Conservation (phyloP, 495 filamentous ascomycete species). For the Parathielavia hyrcaniae region DNA sequence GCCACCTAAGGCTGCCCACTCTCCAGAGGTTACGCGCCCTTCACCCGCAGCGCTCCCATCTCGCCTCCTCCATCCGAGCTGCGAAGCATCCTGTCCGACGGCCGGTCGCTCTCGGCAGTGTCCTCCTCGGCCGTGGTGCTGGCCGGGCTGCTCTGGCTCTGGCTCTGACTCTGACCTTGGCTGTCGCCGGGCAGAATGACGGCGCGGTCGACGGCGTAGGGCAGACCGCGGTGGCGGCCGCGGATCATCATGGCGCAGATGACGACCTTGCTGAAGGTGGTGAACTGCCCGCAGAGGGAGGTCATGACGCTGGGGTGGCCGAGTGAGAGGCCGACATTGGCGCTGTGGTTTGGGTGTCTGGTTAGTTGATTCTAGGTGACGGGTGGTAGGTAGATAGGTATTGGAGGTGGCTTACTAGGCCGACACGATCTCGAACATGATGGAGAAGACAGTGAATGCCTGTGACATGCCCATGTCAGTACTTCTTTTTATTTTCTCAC, state of each 20-base stretch:
- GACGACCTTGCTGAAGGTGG: slow-evolving; percentile 68
- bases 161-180: neutral
- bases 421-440: slow-evolving; percentile 82
- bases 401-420: slow-evolving; percentile 49
- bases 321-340: slow-evolving; percentile 78
- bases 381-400: neutral
- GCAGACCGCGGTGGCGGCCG: slow-evolving; percentile 85
- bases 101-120: too few species aligned
- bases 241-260: slow-evolving; percentile 89
- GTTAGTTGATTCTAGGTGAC: neutral
- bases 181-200: slow-evolving; percentile 70
- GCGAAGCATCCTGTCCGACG: too few species aligned
- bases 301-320: slow-evolving; percentile 67
- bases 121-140: too few species aligned
- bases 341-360: slow-evolving; percentile 26
- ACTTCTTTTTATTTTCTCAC: too few species aligned
- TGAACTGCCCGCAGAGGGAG: slow-evolving; percentile 72
- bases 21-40: too few species aligned
- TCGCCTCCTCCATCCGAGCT: too few species aligned
- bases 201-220: slow-evolving; percentile 79
- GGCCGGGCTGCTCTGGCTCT: too few species aligned
- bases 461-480: neutral
- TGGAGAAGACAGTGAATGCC: slow-evolving; percentile 64
- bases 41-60: too few species aligned
- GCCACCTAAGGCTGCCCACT: too few species aligned